Evolutionary conservation across 352 stramenopile species (phyloP), one percentile per base, ranked within the genome.

Genomic region (Phytophthora sp.): DNA sequence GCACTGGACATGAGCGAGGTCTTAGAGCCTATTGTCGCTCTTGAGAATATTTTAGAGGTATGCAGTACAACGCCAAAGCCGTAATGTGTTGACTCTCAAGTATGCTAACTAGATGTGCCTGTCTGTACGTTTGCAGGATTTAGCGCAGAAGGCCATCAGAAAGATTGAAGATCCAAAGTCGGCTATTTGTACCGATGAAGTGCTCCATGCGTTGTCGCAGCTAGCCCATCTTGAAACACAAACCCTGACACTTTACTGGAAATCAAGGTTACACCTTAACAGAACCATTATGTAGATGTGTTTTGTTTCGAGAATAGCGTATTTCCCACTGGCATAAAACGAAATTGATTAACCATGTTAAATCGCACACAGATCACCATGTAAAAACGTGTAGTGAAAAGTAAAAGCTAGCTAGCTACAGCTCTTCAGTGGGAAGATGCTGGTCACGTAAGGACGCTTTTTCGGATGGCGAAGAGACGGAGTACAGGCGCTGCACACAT

Each of bases 361-460:
- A 42, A 42, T 42, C 35, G 17, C 17, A 42, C 35, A 8, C 35
- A 15, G 13, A 41, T 3, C 11, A 15, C 18, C 8, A 42, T 42
- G 15, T 23, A n/a, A 23, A 46, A 50, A 35, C 7, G n/a, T 48
- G 38, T 12, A 65, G 39, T 13, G n/a, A 2, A 41, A 41, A 41
- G 15, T 11, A 7, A 39, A 17, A 42, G 43, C 12, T 30, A 30
- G 9, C 9, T 31, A 43, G 41, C 24, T 66, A 88, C 11, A 90
- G 66, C 41, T 88, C 75, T 58, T 92, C 80, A 9, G 81, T 87
- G 11, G 83, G 81, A 5, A 92, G 62, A 58, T 74, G 62, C 44
- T 88, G 70, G 11, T 89, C 80, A 10, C 80, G 75, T 38, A 92
- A 69, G 3, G 77, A 81, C 11, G 70, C 77, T 65, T 92, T 92